phyloP scores from a whole-genome alignment of 2,329 filamentous ascomycete species.

The Coniochaeta sp. region DNA sequence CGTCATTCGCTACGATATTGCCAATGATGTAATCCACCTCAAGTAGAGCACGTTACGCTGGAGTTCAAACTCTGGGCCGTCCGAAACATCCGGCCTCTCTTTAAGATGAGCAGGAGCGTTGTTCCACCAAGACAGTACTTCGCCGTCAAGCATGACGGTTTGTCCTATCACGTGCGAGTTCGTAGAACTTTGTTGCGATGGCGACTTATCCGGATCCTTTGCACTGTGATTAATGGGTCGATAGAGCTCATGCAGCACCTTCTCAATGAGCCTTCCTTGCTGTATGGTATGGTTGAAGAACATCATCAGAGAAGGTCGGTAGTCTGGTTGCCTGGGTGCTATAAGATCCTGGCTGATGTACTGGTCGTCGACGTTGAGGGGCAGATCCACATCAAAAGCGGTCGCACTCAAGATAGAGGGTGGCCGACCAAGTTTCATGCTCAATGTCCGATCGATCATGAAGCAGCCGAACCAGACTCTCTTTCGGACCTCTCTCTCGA shows the following conservation, averaged over 20 bases:
- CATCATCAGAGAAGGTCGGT: constrained; percentile 4
- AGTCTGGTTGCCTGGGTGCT: constrained; percentile 4
- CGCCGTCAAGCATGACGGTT: constrained; percentile 4
- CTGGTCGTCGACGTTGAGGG: constrained; percentile 7
- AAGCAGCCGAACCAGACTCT: constrained; percentile 6
- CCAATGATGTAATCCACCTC: neutral
- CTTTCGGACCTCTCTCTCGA: constrained; percentile 5
- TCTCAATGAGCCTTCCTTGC: constrained; percentile 3
- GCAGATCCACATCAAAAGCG: constrained; percentile 2
- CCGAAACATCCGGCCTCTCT: constrained; percentile 1
- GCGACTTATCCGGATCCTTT: neutral
- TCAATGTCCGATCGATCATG: constrained; percentile 6
- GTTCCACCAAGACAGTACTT: constrained; percentile 5
- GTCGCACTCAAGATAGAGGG: constrained; percentile 3
- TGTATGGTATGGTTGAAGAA: constrained; percentile 7
- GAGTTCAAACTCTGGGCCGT: constrained; percentile 4
- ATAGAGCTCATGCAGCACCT: constrained; percentile 6
- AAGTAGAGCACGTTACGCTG: constrained; percentile 6
- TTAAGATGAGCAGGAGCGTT: constrained; percentile 2
- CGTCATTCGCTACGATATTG: neutral
- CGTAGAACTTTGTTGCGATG: neutral
- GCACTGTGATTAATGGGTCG: neutral
- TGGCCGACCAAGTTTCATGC: constrained; percentile 7
- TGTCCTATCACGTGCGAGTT: constrained; percentile 4
- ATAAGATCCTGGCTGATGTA: constrained; percentile 7